Base-by-base conservation (phyloP, 805 yeast genomes). In the Suhomyces vadensis region DNA sequence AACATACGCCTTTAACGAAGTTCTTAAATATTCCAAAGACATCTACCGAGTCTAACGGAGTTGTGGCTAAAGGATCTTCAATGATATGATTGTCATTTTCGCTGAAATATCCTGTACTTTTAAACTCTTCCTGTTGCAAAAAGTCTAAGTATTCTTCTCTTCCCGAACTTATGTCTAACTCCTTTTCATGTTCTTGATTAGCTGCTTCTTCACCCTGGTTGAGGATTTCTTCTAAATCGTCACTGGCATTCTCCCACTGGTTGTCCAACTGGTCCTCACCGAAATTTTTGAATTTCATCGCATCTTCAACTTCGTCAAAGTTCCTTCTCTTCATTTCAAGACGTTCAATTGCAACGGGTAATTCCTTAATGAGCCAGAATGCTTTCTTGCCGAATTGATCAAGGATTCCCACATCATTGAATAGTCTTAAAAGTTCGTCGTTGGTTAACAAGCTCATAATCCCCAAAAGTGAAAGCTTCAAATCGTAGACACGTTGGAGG, bases 41-140 rank as follows among this genome's bases (percentile, higher is more conserved):
- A 58, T 92, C 85, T 38, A 91, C 67, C 31, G 73, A 68, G 58
- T 92, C 97, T 39, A 94, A 73, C 2, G 95, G 83, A 1, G 91
- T 84, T 24, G 57, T 48, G 4, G 62, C 61, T 44, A 60, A 50
- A 1, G 61, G 61, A 37, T 60, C 63, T 37, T 60, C 64, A 9
- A 41, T 39, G 5, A 55, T 43, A 8, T 43, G 46, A 22, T 53
- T 59, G 4, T 49, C 48, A 9, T 50, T 53, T 13, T 47, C 52
- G 17, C 42, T 46, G 29, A 39, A 51, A 35, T 43, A 63, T 1
- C 71, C 73, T 3, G 64, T 54, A 14, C 63, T 57, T 35, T 64
- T 61, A 20, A 59, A 68, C 7, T 75, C 65, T 47, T 78, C 79
- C 19, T 66, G 60, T 13, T 71, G 68, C 44, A 82, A 61, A 52